A percentile compares a stretch with the other conserved stretches of the same genome.
These are phyloP conservation scores for Globisporangium middletonii DNA, from an alignment of 352 stramenopile species.

Conservation along the genomic window DNA sequence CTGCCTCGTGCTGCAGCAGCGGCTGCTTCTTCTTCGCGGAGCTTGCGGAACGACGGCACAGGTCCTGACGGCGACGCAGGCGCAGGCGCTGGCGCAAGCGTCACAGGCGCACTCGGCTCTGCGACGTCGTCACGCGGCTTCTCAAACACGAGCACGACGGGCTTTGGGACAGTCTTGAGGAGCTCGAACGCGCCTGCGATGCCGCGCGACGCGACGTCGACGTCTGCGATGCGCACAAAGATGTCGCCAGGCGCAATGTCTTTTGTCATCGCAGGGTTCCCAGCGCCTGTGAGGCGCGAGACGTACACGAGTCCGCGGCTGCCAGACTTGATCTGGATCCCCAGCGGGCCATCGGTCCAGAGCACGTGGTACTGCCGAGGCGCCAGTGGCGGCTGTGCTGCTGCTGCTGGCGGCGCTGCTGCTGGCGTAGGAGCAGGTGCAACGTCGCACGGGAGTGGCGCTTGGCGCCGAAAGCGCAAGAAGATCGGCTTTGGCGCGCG, in stretches of 20 bases:
- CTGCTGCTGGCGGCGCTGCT: background rate
- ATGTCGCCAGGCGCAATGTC: slow-evolving; percentile 62
- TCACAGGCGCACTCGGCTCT: background rate
- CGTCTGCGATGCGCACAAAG: slow-evolving; percentile 66
- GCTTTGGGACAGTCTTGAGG: slow-evolving; percentile 73
- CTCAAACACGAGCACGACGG: slow-evolving; percentile 76
- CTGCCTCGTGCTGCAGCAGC: background rate
- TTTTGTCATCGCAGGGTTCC: slow-evolving; percentile 37
- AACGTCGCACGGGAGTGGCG: background rate
- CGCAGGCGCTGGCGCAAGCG: background rate
- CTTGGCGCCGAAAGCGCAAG: slow-evolving; percentile 49
- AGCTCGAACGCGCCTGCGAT: slow-evolving; percentile 74
- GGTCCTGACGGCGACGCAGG: background rate
- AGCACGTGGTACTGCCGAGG: slow-evolving; percentile 66
- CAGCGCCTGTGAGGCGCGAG: slow-evolving; percentile 63
- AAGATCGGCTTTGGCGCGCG: slow-evolving; percentile 70
- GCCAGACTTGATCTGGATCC: slow-evolving; percentile 77
- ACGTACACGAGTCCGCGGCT: slow-evolving; percentile 61
- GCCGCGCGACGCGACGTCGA: slow-evolving; percentile 62
- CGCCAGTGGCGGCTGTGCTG: slow-evolving; percentile 8
- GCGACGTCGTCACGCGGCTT: slow-evolving; percentile 8
- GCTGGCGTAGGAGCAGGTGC: background rate
- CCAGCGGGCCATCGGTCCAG: slow-evolving; percentile 69
- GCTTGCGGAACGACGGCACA: slow-evolving; percentile 55
- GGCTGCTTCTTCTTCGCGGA: slow-evolving; percentile 32